Conservation (phyloP, 192 early-diverging fungal genomes). For the Rhizophlyctis rosea region DNA sequence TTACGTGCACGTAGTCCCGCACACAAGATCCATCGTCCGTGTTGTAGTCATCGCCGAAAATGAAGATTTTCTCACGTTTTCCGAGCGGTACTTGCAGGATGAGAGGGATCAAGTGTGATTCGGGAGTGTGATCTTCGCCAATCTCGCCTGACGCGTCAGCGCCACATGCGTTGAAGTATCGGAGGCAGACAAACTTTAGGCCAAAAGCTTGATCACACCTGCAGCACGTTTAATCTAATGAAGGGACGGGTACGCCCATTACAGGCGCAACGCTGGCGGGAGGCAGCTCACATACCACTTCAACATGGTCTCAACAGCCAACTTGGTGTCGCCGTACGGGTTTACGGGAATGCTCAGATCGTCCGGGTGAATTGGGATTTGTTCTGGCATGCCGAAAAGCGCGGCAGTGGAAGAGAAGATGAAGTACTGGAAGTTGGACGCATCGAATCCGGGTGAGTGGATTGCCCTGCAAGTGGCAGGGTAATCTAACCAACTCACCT, state of each 20-base stretch:
- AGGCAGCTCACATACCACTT: slow-evolving; percentile 50
- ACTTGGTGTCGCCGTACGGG: slow-evolving; percentile 95
- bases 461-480: not conserved
- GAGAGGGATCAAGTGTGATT: slow-evolving; percentile 89
- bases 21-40: slow-evolving; percentile 91
- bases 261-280: not conserved
- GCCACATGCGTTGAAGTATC: slow-evolving; percentile 97
- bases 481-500: slow-evolving; percentile 26
- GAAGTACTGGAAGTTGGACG: slow-evolving; percentile 52
- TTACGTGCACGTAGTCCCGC: slow-evolving; percentile 95
- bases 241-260: not conserved
- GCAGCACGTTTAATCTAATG: slow-evolving; percentile 10
- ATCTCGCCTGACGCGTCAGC: slow-evolving; percentile 87
- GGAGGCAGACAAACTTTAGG: slow-evolving; percentile 48
- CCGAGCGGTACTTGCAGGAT: slow-evolving; percentile 79
- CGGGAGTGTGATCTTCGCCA: slow-evolving; percentile 86
- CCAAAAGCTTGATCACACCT: slow-evolving; percentile 48
- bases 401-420: slow-evolving; percentile 95
- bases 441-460: not conserved
- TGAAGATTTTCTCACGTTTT: slow-evolving; percentile 72
- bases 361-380: slow-evolving; percentile 67
- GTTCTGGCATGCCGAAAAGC: slow-evolving; percentile 79
- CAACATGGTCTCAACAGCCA: slow-evolving; percentile 85
- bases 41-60: slow-evolving; percentile 92
- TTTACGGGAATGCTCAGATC: slow-evolving; percentile 74